A percentile compares a stretch with the other conserved stretches of the same genome.
These are phyloP conservation scores for Leccinum sublutescens DNA, from an alignment of 768 basidiomycete species.

Conservation along the genomic window DNA sequence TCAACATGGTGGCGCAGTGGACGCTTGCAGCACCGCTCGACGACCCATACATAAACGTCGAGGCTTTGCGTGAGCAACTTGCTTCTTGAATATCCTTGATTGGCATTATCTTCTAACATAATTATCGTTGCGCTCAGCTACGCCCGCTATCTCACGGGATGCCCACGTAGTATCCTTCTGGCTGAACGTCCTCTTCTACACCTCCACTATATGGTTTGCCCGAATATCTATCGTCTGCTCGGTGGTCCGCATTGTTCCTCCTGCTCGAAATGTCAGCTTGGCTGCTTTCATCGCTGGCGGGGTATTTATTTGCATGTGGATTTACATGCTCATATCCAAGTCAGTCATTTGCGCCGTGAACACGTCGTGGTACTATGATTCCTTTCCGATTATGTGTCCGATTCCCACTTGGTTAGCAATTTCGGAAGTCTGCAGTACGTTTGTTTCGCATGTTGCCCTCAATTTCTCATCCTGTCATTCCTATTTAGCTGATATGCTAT, in stretches of 20 bases:
- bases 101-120: neutral
- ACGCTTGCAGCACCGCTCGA: conserved; percentile 28
- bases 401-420: conserved; percentile 48
- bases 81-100: neutral
- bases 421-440: conserved; percentile 52
- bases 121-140: conserved; percentile 28
- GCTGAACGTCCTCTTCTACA: conserved; percentile 20
- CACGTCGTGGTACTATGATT: conserved; percentile 37
- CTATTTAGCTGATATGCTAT: conserved; percentile 43
- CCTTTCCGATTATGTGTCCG: conserved; percentile 38
- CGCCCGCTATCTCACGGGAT: conserved; percentile 13
- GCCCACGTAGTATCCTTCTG: conserved; percentile 20
- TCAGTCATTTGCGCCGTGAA: conserved; percentile 42
- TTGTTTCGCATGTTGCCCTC: neutral
- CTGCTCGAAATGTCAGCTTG: conserved; percentile 6
- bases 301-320: conserved; percentile 20
- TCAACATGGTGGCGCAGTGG: conserved; percentile 18
- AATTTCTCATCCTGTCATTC: neutral
- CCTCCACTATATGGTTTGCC: conserved; percentile 28
- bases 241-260: conserved; percentile 25
- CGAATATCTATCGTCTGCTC: conserved; percentile 28
- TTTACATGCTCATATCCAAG: conserved; percentile 18
- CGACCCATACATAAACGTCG: conserved; percentile 6
- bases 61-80: conserved; percentile 12
- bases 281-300: conserved; percentile 1